Conservation (phyloP, 1,139 yeast genomes). For the Pneumocystis canis region DNA sequence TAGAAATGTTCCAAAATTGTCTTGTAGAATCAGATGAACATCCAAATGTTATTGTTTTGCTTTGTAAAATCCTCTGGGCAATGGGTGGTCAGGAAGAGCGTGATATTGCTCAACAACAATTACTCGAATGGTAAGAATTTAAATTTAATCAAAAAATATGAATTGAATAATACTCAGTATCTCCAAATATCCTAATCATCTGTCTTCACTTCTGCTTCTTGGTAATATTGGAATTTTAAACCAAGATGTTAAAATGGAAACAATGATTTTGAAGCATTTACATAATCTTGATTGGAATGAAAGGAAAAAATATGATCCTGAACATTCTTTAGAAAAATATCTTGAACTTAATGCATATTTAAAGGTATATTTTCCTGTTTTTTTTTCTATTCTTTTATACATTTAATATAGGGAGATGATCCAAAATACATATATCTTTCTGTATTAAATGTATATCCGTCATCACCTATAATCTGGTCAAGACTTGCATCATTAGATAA, state of each 20-base stretch:
- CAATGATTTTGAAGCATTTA: slow-evolving; percentile 30
- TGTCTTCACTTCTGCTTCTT: slow-evolving; percentile 51
- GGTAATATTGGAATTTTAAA: slow-evolving; percentile 72
- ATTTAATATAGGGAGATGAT: neutral
- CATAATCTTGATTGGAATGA: slow-evolving; percentile 21
- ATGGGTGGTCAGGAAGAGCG: slow-evolving; percentile 57
- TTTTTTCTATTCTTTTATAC: neutral
- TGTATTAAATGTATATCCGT: slow-evolving; percentile 1
- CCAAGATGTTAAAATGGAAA: slow-evolving; percentile 37
- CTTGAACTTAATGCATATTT: neutral
- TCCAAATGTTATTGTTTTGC: slow-evolving; percentile 49
- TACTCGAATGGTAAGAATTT: slow-evolving; percentile 21
- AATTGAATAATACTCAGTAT: slow-evolving; percentile 33
- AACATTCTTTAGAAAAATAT: neutral
- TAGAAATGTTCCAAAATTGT: slow-evolving; percentile 49
- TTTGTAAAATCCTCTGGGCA: slow-evolving; percentile 68
- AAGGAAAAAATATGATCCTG: neutral
- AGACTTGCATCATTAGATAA: neutral
- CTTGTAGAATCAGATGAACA: slow-evolving; percentile 42
- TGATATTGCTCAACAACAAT: slow-evolving; percentile 42
- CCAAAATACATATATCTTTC: slow-evolving; percentile 3
- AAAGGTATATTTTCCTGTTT: neutral
- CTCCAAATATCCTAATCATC: slow-evolving; percentile 46
- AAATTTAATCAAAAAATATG: neutral
- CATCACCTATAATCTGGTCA: neutral